These are phyloP conservation scores for Trypanosoma cruzi DNA, from an alignment of 208 protist species.

Conservation along the genomic window DNA sequence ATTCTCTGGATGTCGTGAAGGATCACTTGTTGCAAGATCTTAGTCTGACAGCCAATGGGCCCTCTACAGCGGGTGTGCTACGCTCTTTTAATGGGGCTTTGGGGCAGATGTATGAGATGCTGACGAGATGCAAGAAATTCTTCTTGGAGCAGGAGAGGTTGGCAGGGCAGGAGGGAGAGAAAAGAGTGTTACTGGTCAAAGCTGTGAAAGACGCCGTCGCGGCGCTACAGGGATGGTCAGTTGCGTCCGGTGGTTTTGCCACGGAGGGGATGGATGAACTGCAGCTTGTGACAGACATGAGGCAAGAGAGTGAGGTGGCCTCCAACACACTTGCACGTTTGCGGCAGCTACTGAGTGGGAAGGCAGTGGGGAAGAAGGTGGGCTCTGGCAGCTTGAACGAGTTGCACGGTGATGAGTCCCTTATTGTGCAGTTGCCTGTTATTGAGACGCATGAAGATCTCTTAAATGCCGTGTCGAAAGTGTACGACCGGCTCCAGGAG, in stretches of 20 bases:
- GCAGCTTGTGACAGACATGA: not conserved
- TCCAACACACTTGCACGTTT: conserved; percentile 5
- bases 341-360: conserved; percentile 2
- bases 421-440: not conserved
- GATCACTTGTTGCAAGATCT: conserved; percentile 1
- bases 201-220: conserved; percentile 13
- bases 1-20: conserved; percentile 3
- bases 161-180: not conserved
- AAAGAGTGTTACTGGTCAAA: conserved; percentile 5
- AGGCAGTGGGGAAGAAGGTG: not conserved
- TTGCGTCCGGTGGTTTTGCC: not conserved
- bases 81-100: conserved; percentile 7
- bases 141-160: conserved; percentile 5
- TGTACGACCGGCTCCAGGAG: conserved; percentile 13
- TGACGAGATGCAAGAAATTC: conserved; percentile 2
- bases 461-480: conserved; percentile 10
- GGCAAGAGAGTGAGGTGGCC: conserved; percentile 13
- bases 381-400: not conserved
- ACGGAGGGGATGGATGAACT: not conserved
- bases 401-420: not conserved
- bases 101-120: conserved; percentile 2
- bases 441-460: conserved; percentile 22
- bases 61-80: conserved; percentile 17
- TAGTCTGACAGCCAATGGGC: not conserved
- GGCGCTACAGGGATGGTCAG: conserved; percentile 11